These are phyloP conservation scores for Thymus mandschuricus DNA, from an alignment of 257 asterid genomes.

Conservation along the genomic window DNA sequence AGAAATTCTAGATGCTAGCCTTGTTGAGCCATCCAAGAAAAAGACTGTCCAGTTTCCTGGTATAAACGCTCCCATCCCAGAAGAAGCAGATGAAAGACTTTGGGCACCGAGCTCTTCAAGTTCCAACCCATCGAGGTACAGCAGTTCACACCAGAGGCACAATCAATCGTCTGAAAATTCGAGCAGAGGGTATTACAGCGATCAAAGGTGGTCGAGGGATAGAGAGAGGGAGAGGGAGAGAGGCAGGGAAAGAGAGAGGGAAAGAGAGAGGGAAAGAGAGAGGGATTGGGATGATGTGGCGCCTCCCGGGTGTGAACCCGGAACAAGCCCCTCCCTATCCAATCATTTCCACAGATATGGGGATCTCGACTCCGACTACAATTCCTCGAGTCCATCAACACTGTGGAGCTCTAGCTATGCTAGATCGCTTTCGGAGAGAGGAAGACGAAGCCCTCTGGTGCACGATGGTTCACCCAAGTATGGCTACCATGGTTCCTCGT, in stretches of 20 bases:
- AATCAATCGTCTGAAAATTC: conserved; percentile 45
- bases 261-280: not conserved
- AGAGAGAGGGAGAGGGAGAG: conserved; percentile 30
- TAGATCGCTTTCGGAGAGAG: conserved; percentile 67
- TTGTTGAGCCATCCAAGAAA: conserved; percentile 46
- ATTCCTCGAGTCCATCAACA: conserved; percentile 33
- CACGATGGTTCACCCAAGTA: conserved; percentile 43
- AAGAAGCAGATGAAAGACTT: conserved; percentile 67
- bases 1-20: conserved; percentile 56
- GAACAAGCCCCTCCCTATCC: conserved; percentile 59
- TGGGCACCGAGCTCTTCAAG: conserved; percentile 63
- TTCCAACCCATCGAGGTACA: conserved; percentile 36
- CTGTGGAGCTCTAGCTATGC: conserved; percentile 61
- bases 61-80: conserved; percentile 91
- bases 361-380: conserved; percentile 42
- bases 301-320: conserved; percentile 82
- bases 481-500: conserved; percentile 38
- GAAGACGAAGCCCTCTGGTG: conserved; percentile 53
- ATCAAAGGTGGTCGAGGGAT: conserved; percentile 51
- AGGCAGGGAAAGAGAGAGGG: too few species aligned
- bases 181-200: conserved; percentile 43
- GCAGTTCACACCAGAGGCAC: conserved; percentile 49
- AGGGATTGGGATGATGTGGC: conserved; percentile 67
- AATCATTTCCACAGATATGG: conserved; percentile 52
- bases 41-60: conserved; percentile 89